phyloP scores from a whole-genome alignment of 225 moss, liverwort and hornwort genomes.

The Polytrichum commune region DNA sequence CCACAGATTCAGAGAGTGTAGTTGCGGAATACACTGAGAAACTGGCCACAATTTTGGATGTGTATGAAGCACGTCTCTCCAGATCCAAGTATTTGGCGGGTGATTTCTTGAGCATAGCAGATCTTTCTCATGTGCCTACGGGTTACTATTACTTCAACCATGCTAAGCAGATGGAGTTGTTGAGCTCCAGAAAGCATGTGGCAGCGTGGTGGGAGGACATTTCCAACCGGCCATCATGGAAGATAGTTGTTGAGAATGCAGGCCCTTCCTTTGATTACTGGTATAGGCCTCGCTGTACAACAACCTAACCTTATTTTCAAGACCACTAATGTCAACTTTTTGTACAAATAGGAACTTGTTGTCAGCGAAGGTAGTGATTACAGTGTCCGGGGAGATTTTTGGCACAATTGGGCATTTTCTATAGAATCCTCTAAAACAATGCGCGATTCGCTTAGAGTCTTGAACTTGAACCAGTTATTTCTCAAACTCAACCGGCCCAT shows the following conservation, averaged over 20 bases:
- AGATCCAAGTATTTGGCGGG: conserved; percentile 47
- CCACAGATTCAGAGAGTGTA: not conserved
- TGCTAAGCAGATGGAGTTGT: conserved; percentile 11
- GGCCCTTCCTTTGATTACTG: too few species aligned
- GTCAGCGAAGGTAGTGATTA: too few species aligned
- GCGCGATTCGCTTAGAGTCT: too few species aligned
- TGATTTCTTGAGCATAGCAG: conserved; percentile 47
- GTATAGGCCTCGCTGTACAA: too few species aligned
- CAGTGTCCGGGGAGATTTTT: too few species aligned
- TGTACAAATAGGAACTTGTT: too few species aligned
- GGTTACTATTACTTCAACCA: conserved; percentile 17
- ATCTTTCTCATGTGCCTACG: conserved; percentile 38
- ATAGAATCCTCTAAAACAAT: too few species aligned
- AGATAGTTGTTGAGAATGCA: conserved; percentile 11
- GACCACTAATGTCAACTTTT: too few species aligned
- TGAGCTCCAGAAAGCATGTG: conserved; percentile 25
- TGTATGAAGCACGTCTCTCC: conserved; percentile 39
- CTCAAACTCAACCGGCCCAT: too few species aligned
- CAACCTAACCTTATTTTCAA: too few species aligned
- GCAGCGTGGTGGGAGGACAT: conserved; percentile 43
- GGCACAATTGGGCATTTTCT: too few species aligned
- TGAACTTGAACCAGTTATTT: too few species aligned
- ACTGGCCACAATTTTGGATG: conserved; percentile 20
- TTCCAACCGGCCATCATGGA: conserved; percentile 31
- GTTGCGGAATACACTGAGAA: conserved; percentile 10